A percentile compares a stretch with the other conserved stretches of the same genome.
phyloP scores from a whole-genome alignment of 2,329 filamentous ascomycete genomes.

The Alternaria longipes region DNA sequence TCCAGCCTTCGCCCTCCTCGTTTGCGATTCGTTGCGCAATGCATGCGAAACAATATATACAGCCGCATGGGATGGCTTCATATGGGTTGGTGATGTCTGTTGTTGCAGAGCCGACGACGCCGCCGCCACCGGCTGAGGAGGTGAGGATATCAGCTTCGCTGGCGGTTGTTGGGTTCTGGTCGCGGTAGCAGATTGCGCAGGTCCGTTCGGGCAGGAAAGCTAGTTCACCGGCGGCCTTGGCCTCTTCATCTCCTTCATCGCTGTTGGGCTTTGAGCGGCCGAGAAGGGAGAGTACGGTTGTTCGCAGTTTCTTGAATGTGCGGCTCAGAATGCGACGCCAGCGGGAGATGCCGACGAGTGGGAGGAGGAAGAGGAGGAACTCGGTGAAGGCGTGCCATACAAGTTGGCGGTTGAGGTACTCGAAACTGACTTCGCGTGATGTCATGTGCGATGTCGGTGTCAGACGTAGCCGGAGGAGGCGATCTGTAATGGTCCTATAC shows the following conservation, averaged over 20 bases:
- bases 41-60: conserved; percentile 96
- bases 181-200: conserved; percentile 95
- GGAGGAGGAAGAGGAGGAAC: conserved; percentile 96
- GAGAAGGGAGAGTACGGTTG: conserved; percentile 59
- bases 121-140: conserved; percentile 68
- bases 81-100: conserved; percentile 98
- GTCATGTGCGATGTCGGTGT: conserved; percentile 85
- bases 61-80: conserved; percentile 86
- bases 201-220: conserved; percentile 90
- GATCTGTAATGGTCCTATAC: conserved; percentile 90
- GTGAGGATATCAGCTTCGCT: conserved; percentile 78
- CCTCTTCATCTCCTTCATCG: conserved; percentile 58
- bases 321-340: conserved; percentile 91
- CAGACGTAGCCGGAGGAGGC: conserved; percentile 82
- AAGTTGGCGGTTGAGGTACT: conserved; percentile 95
- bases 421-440: conserved; percentile 91
- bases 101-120: conserved; percentile 85
- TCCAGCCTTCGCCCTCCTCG: conserved; percentile 94
- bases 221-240: conserved; percentile 71
- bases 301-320: conserved; percentile 83
- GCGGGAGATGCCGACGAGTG: conserved; percentile 90
- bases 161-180: conserved; percentile 77
- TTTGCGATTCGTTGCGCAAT: conserved; percentile 88
- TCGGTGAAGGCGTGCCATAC: conserved; percentile 99
- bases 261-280: conserved; percentile 57